phyloP scores from a whole-genome alignment of 2,329 filamentous ascomycete species.

The Periconia sp. region DNA sequence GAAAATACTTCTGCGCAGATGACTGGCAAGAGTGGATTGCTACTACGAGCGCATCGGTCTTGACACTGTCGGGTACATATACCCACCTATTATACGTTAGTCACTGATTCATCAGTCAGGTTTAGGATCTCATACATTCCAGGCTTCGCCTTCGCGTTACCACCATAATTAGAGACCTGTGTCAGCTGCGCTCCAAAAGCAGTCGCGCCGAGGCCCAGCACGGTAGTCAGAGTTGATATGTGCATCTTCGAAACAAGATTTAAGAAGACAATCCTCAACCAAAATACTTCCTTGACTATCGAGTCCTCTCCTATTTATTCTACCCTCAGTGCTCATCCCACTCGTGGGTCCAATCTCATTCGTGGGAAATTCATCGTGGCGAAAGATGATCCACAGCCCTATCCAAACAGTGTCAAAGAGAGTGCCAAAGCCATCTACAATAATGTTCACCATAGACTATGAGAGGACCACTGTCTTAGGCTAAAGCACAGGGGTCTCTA shows the following conservation, averaged over 20 bases:
- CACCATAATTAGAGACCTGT: constrained; percentile 34
- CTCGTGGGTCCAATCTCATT: constrained; percentile 10
- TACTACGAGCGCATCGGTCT: constrained; percentile 34
- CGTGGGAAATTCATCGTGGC: constrained; percentile 7
- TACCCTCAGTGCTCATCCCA: neutral
- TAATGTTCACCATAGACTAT: neutral
- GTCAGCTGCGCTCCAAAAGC: constrained; percentile 32
- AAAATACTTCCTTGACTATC: neutral
- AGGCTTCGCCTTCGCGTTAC: constrained; percentile 31
- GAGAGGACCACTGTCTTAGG: too few species aligned
- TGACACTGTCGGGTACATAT: constrained; percentile 33
- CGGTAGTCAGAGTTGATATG: constrained; percentile 15
- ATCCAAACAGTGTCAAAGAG: neutral
- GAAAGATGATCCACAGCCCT: neutral
- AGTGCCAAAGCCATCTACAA: neutral
- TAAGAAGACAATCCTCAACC: neutral
- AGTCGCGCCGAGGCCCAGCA: constrained; percentile 15
- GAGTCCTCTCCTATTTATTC: constrained; percentile 9
- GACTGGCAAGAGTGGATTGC: constrained; percentile 41
- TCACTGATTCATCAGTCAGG: constrained; percentile 1
- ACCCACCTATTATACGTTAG: constrained; percentile 28
- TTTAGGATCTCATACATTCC: constrained; percentile 27
- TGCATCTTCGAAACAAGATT: constrained; percentile 19
- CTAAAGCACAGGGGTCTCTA: constrained; percentile 21
- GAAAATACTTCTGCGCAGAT: constrained; percentile 35